These are phyloP conservation scores for Crithidia expoeki DNA, from an alignment of 208 protist species.

Conservation along the genomic window DNA sequence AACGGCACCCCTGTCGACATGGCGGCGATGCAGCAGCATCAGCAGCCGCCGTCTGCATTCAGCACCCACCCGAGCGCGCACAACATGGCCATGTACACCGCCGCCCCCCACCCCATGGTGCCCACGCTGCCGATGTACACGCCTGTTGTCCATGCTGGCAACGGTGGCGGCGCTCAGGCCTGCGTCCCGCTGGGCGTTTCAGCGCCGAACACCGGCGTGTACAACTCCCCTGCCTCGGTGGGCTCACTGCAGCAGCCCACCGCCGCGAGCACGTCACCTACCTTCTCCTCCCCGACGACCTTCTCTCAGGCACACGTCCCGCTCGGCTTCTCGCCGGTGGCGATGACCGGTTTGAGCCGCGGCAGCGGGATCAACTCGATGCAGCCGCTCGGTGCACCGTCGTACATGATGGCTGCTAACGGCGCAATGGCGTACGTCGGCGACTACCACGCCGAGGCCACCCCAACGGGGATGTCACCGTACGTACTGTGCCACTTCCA, in stretches of 20 bases:
- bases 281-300: constrained; percentile 20
- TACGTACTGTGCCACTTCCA: constrained; percentile 36
- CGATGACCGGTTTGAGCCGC: constrained; percentile 1
- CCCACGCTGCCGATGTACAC: constrained; percentile 32
- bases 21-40: constrained; percentile 4
- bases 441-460: constrained; percentile 24
- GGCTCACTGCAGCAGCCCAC: constrained; percentile 21
- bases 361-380: constrained; percentile 14
- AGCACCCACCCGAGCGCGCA: constrained; percentile 17
- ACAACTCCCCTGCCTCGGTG: constrained; percentile 20
- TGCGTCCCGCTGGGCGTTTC: constrained; percentile 29
- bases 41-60: constrained; percentile 24
- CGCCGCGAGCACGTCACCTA: constrained; percentile 20
- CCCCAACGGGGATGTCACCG: constrained; percentile 19
- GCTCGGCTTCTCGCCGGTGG: constrained; percentile 19
- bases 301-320: constrained; percentile 28
- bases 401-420: constrained; percentile 27
- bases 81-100: constrained; percentile 4
- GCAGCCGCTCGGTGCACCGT: constrained; percentile 25
- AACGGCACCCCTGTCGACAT: constrained; percentile 15
- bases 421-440: constrained; percentile 9
- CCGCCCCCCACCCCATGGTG: constrained; percentile 15
- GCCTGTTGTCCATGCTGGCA: constrained; percentile 9
- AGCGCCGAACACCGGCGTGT: constrained; percentile 15
- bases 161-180: not conserved